Conservation (phyloP, 768 basidiomycete species). For the Clavaria fumosa region DNA sequence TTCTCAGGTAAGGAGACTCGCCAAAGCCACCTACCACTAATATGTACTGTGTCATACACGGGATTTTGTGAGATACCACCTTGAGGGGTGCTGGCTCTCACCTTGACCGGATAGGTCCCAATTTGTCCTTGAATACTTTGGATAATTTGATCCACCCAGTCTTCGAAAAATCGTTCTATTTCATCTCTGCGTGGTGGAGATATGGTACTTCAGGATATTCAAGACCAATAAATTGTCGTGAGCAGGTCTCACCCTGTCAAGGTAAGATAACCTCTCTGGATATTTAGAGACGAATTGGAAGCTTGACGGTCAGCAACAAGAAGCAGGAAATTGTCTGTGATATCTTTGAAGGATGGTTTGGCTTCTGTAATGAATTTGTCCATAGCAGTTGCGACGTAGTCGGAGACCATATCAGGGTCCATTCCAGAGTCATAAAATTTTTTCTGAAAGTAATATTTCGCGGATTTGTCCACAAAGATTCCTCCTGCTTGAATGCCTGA, state of each 20-base stretch:
- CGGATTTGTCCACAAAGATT: constrained; percentile 4
- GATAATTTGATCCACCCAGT: constrained; percentile 3
- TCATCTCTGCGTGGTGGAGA: background rate
- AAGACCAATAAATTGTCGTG: background rate
- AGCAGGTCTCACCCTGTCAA: background rate
- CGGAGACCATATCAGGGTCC: constrained; percentile 1
- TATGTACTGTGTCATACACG: background rate
- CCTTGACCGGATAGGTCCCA: background rate
- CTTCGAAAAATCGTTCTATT: constrained; percentile 1
- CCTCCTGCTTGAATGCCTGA: constrained; percentile 5
- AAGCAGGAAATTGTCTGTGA: background rate
- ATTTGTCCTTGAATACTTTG: constrained; percentile 4
- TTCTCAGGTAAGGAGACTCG: constrained; percentile 4
- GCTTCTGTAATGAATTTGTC: constrained; percentile 1
- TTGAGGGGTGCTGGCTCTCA: background rate
- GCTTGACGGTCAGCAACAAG: background rate
- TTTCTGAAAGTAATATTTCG: background rate
- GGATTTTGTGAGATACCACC: too few relatives aligned
- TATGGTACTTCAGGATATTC: background rate
- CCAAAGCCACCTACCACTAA: constrained; percentile 4
- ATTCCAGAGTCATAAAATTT: constrained; percentile 1
- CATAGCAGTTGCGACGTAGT: background rate
- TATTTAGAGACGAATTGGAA: constrained; percentile 1
- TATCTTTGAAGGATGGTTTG: constrained; percentile 1
- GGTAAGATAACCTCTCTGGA: constrained; percentile 3